phyloP scores from a whole-genome alignment of 1,284 basidiomycete genomes.

The Ceratobasidium sp. region DNA sequence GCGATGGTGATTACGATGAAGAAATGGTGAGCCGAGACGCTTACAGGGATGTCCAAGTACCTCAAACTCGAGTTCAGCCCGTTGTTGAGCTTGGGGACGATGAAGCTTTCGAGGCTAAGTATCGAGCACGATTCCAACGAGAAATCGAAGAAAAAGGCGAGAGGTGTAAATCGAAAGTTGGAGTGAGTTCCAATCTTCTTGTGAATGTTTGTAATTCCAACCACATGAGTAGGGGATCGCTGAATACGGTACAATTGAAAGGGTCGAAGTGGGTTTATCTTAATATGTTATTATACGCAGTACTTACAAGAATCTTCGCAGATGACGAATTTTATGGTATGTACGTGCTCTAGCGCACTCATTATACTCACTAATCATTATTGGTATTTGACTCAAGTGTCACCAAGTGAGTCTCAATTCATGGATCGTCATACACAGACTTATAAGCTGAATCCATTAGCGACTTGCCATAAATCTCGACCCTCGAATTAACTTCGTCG shows the following conservation, averaged over 20 bases:
- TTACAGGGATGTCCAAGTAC: neutral
- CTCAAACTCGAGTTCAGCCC: constrained; percentile 24
- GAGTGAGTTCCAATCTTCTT: constrained; percentile 3
- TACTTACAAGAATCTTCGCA: neutral
- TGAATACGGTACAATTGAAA: constrained; percentile 88
- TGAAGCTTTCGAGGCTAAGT: constrained; percentile 44
- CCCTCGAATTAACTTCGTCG: constrained; percentile 96
- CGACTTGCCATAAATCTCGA: constrained; percentile 85
- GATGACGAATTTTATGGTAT: constrained; percentile 87
- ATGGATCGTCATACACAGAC: neutral
- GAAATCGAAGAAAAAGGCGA: constrained; percentile 43
- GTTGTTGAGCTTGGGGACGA: constrained; percentile 25
- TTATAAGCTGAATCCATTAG: constrained; percentile 51
- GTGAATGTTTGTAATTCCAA: too few relatives aligned
- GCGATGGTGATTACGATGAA: neutral
- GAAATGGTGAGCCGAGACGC: neutral
- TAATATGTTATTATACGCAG: neutral
- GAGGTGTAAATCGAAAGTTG: constrained; percentile 15
- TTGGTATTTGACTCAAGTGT: constrained; percentile 64
- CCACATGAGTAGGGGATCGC: constrained; percentile 70
- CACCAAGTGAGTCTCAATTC: constrained; percentile 64
- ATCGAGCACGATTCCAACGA: constrained; percentile 37
- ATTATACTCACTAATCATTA: neutral
- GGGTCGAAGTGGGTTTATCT: constrained; percentile 66
- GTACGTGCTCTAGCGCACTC: neutral